phyloP scores from a whole-genome alignment of 305 asterid species.

The Striga hermonthica region DNA sequence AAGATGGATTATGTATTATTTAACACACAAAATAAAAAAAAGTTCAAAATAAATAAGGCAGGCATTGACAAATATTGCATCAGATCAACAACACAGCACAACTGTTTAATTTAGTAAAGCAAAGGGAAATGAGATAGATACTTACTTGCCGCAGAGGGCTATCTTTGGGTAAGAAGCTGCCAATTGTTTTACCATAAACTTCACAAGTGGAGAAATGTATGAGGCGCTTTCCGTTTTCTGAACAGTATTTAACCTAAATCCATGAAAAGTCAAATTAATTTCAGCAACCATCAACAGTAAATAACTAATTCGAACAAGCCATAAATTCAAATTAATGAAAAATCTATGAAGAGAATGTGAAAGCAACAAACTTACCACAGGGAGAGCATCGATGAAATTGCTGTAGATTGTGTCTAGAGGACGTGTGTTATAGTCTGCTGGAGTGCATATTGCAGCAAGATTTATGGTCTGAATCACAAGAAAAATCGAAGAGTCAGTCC shows the following conservation, averaged over 20 bases:
- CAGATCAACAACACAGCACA: no score
- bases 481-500: conserved; percentile 30
- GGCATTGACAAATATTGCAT: no score
- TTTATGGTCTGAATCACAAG: conserved; percentile 62
- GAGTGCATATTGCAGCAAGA: conserved; percentile 98
- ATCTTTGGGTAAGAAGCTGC: conserved; percentile 62
- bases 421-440: conserved; percentile 93
- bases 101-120: conserved; percentile 2
- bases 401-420: conserved; percentile 90
- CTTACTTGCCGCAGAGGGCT: conserved; percentile 65
- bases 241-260: conserved; percentile 70
- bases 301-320: neutral
- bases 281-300: conserved; percentile 15
- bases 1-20: no score
- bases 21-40: no score
- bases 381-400: conserved; percentile 84
- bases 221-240: conserved; percentile 66
- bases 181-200: conserved; percentile 72
- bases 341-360: conserved; percentile 4
- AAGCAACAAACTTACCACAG: conserved; percentile 50
- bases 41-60: no score
- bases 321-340: neutral
- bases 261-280: conserved; percentile 25
- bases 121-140: conserved; percentile 20
- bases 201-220: conserved; percentile 85